Conservation (phyloP, 2,329 filamentous ascomycete species). For the Diaporthe aspalathi region DNA sequence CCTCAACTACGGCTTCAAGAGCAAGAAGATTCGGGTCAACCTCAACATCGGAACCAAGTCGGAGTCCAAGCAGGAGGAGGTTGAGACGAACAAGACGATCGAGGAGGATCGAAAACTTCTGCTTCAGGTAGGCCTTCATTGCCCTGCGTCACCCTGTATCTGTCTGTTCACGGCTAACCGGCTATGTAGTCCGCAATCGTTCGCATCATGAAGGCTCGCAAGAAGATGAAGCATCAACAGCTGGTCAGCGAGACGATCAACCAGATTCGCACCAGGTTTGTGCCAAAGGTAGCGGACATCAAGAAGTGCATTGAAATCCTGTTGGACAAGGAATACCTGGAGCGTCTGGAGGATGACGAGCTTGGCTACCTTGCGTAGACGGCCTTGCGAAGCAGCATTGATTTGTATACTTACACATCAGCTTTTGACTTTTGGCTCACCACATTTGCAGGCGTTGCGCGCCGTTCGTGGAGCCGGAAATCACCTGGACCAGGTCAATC, state of each 20-base stretch:
- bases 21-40: conserved; percentile 98
- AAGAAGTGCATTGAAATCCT: conserved; percentile 99
- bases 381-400: neutral
- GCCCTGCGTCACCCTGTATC: conserved; percentile 1
- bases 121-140: conserved; percentile 84
- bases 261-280: conserved; percentile 93
- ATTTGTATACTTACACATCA: conserved; percentile 32
- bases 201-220: conserved; percentile 99
- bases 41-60: conserved; percentile 94
- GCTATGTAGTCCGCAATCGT: conserved; percentile 88
- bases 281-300: conserved; percentile 93
- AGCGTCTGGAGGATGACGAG: conserved; percentile 93
- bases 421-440: conserved; percentile 5
- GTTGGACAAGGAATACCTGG: conserved; percentile 98
- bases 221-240: conserved; percentile 97
- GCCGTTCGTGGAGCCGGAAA: conserved; percentile 4
- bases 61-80: conserved; percentile 95
- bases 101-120: conserved; percentile 97
- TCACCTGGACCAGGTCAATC: conserved; percentile 5
- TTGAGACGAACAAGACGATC: conserved; percentile 98
- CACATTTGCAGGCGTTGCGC: conserved; percentile 19
- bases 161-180: conserved; percentile 37
- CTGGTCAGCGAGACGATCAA: conserved; percentile 95
- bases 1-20: conserved; percentile 96
- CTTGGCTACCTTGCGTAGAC: conserved; percentile 89